phyloP scores from a whole-genome alignment of 768 basidiomycete genomes.

The Tremella yokohamensis region DNA sequence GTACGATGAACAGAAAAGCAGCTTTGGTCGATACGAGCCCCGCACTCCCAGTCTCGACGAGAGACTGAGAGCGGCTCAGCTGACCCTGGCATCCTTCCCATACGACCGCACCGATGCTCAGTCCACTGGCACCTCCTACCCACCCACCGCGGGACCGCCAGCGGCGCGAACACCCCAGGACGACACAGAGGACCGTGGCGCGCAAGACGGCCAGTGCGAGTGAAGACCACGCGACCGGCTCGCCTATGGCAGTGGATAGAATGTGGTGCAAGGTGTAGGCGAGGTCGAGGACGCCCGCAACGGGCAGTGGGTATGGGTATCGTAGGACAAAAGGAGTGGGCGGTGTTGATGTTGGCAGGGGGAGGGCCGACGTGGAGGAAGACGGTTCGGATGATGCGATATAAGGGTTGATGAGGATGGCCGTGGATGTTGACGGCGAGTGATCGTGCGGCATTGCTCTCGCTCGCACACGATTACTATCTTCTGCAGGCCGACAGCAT shows the following conservation, averaged over 20 bases:
- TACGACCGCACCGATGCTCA: constrained; percentile 21
- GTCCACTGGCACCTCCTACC: constrained; percentile 18
- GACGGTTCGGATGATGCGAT: not conserved
- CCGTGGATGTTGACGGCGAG: constrained; percentile 2
- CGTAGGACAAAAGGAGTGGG: not conserved
- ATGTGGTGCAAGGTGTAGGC: constrained; percentile 17
- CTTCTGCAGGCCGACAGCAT: too few species aligned
- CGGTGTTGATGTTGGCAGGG: not conserved
- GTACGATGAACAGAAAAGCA: constrained; percentile 12
- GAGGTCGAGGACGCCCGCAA: constrained; percentile 19
- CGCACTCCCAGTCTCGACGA: not conserved
- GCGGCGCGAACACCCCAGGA: constrained; percentile 19
- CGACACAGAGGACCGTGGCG: constrained; percentile 8
- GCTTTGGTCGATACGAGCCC: constrained; percentile 8
- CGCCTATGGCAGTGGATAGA: not conserved
- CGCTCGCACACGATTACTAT: too few species aligned
- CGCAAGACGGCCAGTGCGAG: constrained; percentile 2
- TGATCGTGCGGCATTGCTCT: not conserved
- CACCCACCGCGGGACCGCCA: constrained; percentile 33
- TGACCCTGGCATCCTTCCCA: constrained; percentile 31
- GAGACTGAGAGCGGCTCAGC: constrained; percentile 6
- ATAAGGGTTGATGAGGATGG: not conserved
- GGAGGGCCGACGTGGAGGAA: too few species aligned
- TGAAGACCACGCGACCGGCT: not conserved
- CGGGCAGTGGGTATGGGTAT: constrained; percentile 28